phyloP scores from a whole-genome alignment of 495 filamentous ascomycete genomes.

The Penicillium lividum region DNA sequence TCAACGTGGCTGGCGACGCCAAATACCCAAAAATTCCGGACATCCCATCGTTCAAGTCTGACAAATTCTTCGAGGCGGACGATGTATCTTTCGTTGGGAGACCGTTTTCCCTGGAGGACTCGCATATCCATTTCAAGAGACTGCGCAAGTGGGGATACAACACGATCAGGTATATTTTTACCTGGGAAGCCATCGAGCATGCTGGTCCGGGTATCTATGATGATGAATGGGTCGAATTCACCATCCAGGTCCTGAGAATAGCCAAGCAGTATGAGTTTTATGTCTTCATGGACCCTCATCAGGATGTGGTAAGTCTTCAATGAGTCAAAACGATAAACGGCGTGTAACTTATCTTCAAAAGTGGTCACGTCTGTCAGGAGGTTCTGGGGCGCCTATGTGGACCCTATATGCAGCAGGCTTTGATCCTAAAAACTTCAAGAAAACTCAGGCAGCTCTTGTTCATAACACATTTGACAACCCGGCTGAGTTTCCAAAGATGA shows the following conservation, averaged over 20 bases:
- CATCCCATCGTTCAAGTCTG: slow-evolving; percentile 72
- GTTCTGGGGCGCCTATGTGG: slow-evolving; percentile 97
- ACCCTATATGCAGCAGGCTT: slow-evolving; percentile 92
- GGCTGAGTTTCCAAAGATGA: slow-evolving; percentile 92
- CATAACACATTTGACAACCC: slow-evolving; percentile 94
- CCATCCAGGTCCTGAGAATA: slow-evolving; percentile 76
- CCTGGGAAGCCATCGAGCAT: slow-evolving; percentile 98
- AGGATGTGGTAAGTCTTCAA: slow-evolving; percentile 76
- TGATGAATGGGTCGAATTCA: slow-evolving; percentile 89
- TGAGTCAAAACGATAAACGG: neutral
- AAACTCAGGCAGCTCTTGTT: slow-evolving; percentile 88
- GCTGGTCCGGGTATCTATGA: slow-evolving; percentile 93
- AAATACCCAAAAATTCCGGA: slow-evolving; percentile 76
- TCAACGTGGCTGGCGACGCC: slow-evolving; percentile 68
- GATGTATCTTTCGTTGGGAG: slow-evolving; percentile 84
- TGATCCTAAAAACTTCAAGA: slow-evolving; percentile 78
- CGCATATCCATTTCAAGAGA: slow-evolving; percentile 83
- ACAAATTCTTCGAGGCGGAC: slow-evolving; percentile 91
- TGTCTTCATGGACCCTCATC: slow-evolving; percentile 96
- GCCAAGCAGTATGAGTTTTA: slow-evolving; percentile 92
- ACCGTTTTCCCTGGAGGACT: slow-evolving; percentile 80
- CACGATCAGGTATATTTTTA: slow-evolving; percentile 93
- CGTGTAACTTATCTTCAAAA: slow-evolving; percentile 28
- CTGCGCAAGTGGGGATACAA: slow-evolving; percentile 91
- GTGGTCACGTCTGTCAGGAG: slow-evolving; percentile 94